Evolutionary conservation across 495 filamentous ascomycete species (phyloP).

Genomic region (Penicillium simplicissimum): DNA sequence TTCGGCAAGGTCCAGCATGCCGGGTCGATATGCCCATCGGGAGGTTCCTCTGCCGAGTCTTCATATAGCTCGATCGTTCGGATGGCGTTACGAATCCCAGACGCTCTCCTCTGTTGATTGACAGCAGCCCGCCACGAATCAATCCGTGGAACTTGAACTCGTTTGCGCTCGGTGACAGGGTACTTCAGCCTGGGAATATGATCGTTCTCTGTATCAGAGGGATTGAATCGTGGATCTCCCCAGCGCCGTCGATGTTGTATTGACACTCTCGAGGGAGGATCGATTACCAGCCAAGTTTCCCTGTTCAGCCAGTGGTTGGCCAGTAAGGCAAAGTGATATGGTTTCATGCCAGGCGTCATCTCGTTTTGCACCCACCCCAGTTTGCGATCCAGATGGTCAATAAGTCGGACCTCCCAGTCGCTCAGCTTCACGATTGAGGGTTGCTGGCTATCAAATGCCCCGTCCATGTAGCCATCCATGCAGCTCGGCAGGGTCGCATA

Average conservation of each 20-base stretch:
- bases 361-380: conserved; percentile 44
- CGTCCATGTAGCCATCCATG: neutral
- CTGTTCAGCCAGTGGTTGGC: conserved; percentile 48
- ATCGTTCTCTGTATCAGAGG: conserved; percentile 30
- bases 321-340: conserved; percentile 45
- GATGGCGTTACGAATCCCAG: conserved; percentile 30
- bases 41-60: conserved; percentile 42
- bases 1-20: conserved; percentile 45
- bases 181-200: conserved; percentile 31
- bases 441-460: neutral
- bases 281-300: conserved; percentile 43
- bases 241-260: conserved; percentile 33
- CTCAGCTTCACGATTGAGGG: conserved; percentile 19
- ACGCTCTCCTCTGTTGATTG: conserved; percentile 35
- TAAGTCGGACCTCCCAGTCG: conserved; percentile 40
- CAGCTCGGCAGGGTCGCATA: neutral
- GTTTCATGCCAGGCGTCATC: conserved; percentile 40
- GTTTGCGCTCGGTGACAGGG: conserved; percentile 15
- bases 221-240: conserved; percentile 43
- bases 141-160: conserved; percentile 32
- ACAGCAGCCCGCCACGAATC: conserved; percentile 45
- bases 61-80: conserved; percentile 35
- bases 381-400: conserved; percentile 40
- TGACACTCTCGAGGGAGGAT: conserved; percentile 40
- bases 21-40: conserved; percentile 43